Evolutionary conservation across 768 basidiomycete genomes (phyloP), one percentile per base, ranked within the genome.

Genomic region (Serendipita indica): DNA sequence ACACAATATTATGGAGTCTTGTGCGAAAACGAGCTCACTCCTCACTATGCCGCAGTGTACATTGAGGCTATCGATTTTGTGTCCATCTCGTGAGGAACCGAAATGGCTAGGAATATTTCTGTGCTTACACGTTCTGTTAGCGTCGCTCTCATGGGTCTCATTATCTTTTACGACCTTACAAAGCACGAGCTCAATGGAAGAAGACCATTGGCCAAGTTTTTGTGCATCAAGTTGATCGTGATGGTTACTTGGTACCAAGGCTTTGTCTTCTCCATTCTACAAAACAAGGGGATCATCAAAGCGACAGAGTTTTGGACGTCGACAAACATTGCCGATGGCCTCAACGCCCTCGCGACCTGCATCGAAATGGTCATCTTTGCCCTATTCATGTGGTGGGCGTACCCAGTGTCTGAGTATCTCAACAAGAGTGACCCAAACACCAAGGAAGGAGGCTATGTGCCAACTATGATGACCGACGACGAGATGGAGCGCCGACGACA

Each of bases 321-420:
- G 33, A 82, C 84, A 2, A 94, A 94, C 65, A 80, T 94, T 56
- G 79, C 89, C 0, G 78, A 94, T 60, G 91, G 91, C 0, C 70
- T 93, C 30, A 86, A 81, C 62, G 89, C 91, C 0, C 74, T 96
- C 3, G 73, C 84, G 16, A 88, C 82, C 30, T 88, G 86, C 63
- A 79, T 93, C 52, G 91, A 94, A 86, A 92, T 92, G 89, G 81
- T 90, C 43, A 72, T 89, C 66, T 91, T 92, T 67, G 73, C 88
- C 2, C 43, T 67, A 0, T 67, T 84, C 43, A 92, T 92, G 85
- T 77, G 79, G 72, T 92, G 86, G 86, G 85, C 90, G 0, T 94
- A 91, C 67, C 76, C 75, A 7, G 74, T 75, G 62, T 74, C 70
- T 0, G 89, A 91, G 63, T 93, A 92, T 70, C 28, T 7, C 33